phyloP scores from a whole-genome alignment of 352 stramenopile species.

The Pythium folliculosum region DNA sequence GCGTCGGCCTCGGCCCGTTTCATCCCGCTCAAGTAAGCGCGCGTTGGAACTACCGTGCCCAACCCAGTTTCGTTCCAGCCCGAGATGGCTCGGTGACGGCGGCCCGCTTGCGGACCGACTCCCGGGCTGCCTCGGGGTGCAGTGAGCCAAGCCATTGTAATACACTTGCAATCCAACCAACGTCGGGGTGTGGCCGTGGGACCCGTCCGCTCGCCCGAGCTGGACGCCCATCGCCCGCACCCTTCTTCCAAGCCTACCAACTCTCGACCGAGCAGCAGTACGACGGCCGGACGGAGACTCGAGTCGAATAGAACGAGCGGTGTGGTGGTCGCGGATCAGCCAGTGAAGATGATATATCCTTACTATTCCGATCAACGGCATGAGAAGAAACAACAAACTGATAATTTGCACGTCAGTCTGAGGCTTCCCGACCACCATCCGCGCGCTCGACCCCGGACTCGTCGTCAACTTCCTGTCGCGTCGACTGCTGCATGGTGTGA shows the following conservation, averaged over 20 bases:
- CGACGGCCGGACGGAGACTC: neutral
- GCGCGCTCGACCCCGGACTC: neutral
- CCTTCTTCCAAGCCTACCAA: neutral
- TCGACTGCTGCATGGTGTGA: neutral
- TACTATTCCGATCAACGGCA: slow-evolving; percentile 19
- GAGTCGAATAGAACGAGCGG: neutral
- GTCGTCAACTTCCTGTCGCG: neutral
- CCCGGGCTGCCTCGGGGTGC: neutral
- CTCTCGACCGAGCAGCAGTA: neutral
- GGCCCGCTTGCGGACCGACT: neutral
- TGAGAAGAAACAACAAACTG: slow-evolving; percentile 39
- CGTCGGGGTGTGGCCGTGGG: slow-evolving; percentile 11
- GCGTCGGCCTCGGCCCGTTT: slow-evolving; percentile 97
- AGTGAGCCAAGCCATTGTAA: slow-evolving; percentile 70
- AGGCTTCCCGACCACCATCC: slow-evolving; percentile 36
- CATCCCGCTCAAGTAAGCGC: slow-evolving; percentile 98
- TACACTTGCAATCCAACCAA: slow-evolving; percentile 43
- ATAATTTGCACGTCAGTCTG: slow-evolving; percentile 91
- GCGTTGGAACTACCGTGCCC: too few relatives aligned
- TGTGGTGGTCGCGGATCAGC: neutral
- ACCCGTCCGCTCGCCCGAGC: neutral
- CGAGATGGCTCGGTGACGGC: neutral
- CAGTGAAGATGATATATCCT: slow-evolving; percentile 28
- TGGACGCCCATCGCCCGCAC: neutral
- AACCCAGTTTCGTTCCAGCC: neutral